phyloP scores from a whole-genome alignment of 495 filamentous ascomycete genomes.

The Xylaria intraflava region DNA sequence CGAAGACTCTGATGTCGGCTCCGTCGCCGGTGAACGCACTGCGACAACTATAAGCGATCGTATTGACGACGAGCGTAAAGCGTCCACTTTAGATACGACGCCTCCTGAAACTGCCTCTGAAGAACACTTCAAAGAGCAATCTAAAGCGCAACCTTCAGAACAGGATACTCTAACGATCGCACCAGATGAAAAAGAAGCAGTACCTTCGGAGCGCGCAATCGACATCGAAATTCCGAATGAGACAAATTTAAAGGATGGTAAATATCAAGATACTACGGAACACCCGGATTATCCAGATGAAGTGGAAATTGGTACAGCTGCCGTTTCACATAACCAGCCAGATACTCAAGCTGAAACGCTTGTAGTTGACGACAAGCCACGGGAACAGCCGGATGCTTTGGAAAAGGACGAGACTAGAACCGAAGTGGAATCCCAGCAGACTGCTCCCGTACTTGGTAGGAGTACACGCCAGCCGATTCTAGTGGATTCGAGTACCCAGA shows the following conservation, averaged over 20 bases:
- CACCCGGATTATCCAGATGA: not conserved
- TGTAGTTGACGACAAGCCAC: not conserved
- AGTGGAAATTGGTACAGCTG: not conserved
- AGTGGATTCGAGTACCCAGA: constrained; percentile 28
- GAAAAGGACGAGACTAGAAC: not conserved
- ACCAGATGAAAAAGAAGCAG: too few species aligned
- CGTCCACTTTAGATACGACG: not conserved
- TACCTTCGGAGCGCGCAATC: too few species aligned
- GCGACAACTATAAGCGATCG: not conserved
- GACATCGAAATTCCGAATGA: too few species aligned
- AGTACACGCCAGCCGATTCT: constrained; percentile 14
- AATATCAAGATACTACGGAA: too few species aligned
- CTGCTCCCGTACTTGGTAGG: constrained; percentile 1
- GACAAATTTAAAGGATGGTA: too few species aligned
- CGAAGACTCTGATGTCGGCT: not conserved
- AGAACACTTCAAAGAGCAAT: not conserved
- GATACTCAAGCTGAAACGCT: not conserved
- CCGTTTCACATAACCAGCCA: not conserved
- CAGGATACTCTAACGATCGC: too few species aligned
- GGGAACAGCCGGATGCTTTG: not conserved
- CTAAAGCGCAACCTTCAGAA: too few species aligned
- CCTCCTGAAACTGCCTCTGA: not conserved
- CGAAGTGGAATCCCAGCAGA: not conserved
- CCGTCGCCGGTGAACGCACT: not conserved
- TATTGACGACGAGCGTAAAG: too few species aligned